phyloP scores from a whole-genome alignment of 768 basidiomycete genomes.

The Epithele typhae region DNA sequence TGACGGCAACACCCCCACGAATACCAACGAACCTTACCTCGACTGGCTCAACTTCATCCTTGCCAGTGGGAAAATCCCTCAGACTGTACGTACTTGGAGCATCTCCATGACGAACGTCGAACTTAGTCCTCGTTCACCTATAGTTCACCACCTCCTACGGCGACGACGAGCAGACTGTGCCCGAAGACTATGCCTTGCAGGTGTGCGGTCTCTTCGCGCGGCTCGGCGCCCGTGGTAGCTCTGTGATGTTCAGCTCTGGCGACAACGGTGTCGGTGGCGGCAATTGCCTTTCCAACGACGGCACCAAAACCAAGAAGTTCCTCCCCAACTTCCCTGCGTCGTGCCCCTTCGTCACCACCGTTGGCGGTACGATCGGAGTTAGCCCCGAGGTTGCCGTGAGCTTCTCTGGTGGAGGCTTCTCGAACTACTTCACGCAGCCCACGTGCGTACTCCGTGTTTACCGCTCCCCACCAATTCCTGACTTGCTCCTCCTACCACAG shows the following conservation, averaged over 20 bases:
- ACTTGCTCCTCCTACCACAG: too few species aligned
- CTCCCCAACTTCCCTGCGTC: conserved; percentile 35
- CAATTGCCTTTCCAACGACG: conserved; percentile 40
- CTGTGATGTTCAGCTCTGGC: conserved; percentile 60
- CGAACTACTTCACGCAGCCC: conserved; percentile 53
- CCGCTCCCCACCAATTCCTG: too few species aligned
- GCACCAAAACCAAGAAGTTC: conserved; percentile 26
- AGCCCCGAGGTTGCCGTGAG: conserved; percentile 54
- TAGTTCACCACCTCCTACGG: conserved; percentile 58
- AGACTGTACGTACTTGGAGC: conserved; percentile 30
- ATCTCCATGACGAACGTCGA: background rate
- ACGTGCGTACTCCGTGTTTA: too few species aligned
- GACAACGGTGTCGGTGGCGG: conserved; percentile 62
- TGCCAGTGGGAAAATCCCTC: conserved; percentile 42
- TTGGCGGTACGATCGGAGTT: conserved; percentile 54
- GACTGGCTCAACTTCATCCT: conserved; percentile 59
- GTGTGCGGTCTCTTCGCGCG: conserved; percentile 63
- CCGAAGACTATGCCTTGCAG: conserved; percentile 48
- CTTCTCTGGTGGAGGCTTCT: conserved; percentile 75
- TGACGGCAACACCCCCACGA: conserved; percentile 35
- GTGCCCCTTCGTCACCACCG: conserved; percentile 54
- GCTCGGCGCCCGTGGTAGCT: conserved; percentile 55
- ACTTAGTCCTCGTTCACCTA: background rate
- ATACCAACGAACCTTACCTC: conserved; percentile 62
- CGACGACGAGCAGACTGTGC: conserved; percentile 51